Percentiles rank a stretch among this genome's conserved stretches.
Evolutionary conservation across 2,329 filamentous ascomycete species (phyloP).

Genomic region (Simplicillium aogashimaense): DNA sequence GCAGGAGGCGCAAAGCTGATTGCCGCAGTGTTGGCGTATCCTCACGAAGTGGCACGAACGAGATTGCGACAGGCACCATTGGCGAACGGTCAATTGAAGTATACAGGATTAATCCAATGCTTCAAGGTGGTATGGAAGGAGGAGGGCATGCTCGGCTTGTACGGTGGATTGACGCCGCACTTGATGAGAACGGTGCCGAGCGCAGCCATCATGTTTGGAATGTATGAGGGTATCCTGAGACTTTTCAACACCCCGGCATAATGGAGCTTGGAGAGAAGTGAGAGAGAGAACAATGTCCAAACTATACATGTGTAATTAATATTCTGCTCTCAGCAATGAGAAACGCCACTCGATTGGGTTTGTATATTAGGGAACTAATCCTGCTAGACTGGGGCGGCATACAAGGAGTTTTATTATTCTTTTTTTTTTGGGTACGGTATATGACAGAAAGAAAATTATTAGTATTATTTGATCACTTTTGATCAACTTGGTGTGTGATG

Average conservation of each 20-base stretch:
- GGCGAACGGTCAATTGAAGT: constrained; percentile 64
- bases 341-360: too few relatives aligned
- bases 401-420: too few relatives aligned
- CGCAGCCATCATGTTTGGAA: constrained; percentile 93
- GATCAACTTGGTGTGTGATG: too few relatives aligned
- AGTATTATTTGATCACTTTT: too few relatives aligned
- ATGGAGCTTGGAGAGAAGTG: not conserved
- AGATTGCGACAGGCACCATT: constrained; percentile 76
- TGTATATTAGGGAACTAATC: too few relatives aligned
- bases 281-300: too few relatives aligned
- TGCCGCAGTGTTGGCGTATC: constrained; percentile 78
- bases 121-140: constrained; percentile 82
- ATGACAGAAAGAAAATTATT: too few relatives aligned
- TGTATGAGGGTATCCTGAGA: constrained; percentile 55
- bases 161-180: constrained; percentile 86
- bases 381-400: too few relatives aligned
- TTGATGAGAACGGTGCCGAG: constrained; percentile 85
- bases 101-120: constrained; percentile 80
- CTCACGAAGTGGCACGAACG: constrained; percentile 84
- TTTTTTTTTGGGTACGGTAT: too few relatives aligned
- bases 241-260: constrained; percentile 30
- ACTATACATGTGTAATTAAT: too few relatives aligned
- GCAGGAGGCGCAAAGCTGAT: constrained; percentile 80
- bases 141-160: constrained; percentile 76
- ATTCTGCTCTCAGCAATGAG: too few relatives aligned